Evolutionary conservation across 768 basidiomycete species (phyloP), one percentile per base, ranked within the genome.

Genomic region (Termitomyces sp.): DNA sequence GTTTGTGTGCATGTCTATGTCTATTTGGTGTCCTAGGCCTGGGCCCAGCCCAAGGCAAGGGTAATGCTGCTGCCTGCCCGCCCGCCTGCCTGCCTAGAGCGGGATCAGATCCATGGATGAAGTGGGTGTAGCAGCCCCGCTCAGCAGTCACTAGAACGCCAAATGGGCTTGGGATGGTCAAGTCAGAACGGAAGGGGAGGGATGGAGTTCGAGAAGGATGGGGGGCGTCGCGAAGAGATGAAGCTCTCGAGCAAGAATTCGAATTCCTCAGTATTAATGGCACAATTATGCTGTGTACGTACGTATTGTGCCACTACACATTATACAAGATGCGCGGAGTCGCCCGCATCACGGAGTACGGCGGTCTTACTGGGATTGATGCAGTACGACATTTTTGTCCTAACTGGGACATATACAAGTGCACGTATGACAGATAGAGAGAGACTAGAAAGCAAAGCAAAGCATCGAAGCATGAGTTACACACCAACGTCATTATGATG

Each of bases 381-480:
- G 22, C 32, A 38, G 51, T 35, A 52, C 24, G 32, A 52, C 40
- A 41, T 28, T 19, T 10, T 2, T 9, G 26, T 28, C 30, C 24
- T 4, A 14, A 22, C 34, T 28, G 44, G 42, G 22, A 30, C 8
- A 22, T 9, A 38, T 48, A 35, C 41, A 49, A 50, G 30, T 38
- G 50, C 5, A 45, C 4, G 45, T 14, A 22, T 11, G 21, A 12
- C 19, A 5, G 11, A 12, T 12, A 43, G 9, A 37, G 26, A 43
- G 44, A 22, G 28, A n/a, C 15, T 3, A 15, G 38, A 24, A 45
- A 28, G 9, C 24, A 5, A 28, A 26, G 26, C 15, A 21, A n/a
- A n/a, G n/a, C n/a, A n/a, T 17, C 21, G 34, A 55, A 58, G 50
- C 24, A 58, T 58, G 30, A 58, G 58, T 19, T 48, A 55, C 58